Evolutionary conservation across 1,284 basidiomycete genomes (phyloP).

Genomic region (Lentinula novae-zelandiae): DNA sequence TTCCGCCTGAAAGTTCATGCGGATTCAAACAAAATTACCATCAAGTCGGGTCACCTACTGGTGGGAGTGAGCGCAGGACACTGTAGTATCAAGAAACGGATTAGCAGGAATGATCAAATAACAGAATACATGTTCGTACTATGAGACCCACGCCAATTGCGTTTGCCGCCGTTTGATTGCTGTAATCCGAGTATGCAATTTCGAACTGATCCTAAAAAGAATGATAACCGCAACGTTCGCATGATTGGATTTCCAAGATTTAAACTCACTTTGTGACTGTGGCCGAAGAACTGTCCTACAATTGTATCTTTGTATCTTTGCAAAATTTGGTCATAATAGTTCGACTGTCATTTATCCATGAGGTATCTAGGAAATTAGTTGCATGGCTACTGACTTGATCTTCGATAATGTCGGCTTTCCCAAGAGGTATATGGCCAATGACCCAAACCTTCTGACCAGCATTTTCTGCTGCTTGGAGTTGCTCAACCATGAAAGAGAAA

Average conservation of each 20-base stretch:
- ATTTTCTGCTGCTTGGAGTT: conserved; percentile 52
- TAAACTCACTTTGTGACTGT: conserved; percentile 32
- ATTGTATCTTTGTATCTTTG: conserved; percentile 56
- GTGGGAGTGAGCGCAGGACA: conserved; percentile 52
- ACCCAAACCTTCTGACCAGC: conserved; percentile 51
- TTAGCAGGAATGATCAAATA: not conserved
- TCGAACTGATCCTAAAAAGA: conserved; percentile 48
- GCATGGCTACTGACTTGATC: conserved; percentile 32
- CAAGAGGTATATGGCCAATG: conserved; percentile 49
- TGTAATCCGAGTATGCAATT: conserved; percentile 54
- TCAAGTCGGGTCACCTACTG: conserved; percentile 27
- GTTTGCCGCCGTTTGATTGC: conserved; percentile 40
- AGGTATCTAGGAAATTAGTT: not conserved
- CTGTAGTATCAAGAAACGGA: not conserved
- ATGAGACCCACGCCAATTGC: conserved; percentile 49
- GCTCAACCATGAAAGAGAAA: conserved; percentile 37
- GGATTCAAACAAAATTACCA: not conserved
- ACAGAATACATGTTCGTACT: conserved; percentile 19
- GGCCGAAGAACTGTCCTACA: conserved; percentile 47
- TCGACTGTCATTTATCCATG: conserved; percentile 33
- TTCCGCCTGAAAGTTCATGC: conserved; percentile 31
- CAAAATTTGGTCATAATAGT: conserved; percentile 55
- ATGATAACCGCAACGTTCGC: not conserved
- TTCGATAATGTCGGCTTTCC: conserved; percentile 40
- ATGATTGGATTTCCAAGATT: not conserved